Base-by-base conservation (phyloP, 2,329 filamentous ascomycete species). In the Alternaria sp. region DNA sequence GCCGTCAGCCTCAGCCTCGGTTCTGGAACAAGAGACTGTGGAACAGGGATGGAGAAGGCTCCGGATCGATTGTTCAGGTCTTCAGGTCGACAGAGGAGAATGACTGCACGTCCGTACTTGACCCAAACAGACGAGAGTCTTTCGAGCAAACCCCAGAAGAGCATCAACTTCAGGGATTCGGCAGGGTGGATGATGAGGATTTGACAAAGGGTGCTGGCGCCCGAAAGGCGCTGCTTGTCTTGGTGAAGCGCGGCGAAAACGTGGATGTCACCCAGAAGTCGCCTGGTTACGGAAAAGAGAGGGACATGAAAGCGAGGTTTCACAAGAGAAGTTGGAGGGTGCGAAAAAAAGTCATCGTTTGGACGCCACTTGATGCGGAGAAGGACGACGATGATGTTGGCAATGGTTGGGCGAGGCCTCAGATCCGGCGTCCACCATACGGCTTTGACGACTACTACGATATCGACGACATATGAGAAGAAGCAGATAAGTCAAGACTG, bases 271-370 rank as follows among this genome's bases (percentile, higher is more conserved):
- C 62, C 2, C 59, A 67, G 15, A 59, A 61, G 15, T 63, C 63
- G 6, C 58, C 62, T 19, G 64, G 64, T 2, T 67, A 65, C 26
- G 59, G 64, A 23, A 67, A 67, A 49, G 64, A 67, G 36, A 51
- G 64, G 9, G 64, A 67, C 28, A 67, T 67, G 64, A 67, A 67
- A 46, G 55, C 56, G 5, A 52, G 64, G 13, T 67, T 67, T 21
- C 61, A 65, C 36, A 67, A 67, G 44, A 59, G 64, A 3, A 65
- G 46, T 30, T 67, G 64, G 64, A 54, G 64, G 19, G 32, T 61
- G 17, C 64, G 64, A 49, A 67, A 67, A 47, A 67, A 67, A 17
- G 47, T 67, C n/a, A 54, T 67, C n/a, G 54, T 67, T 15, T 67
- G 64, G 64, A 67, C 62, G 2, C 59, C 64, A 10, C 25, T 64